Evolutionary conservation across 495 filamentous ascomycete genomes (phyloP).

Genomic region (Baudoinia panamericana): DNA sequence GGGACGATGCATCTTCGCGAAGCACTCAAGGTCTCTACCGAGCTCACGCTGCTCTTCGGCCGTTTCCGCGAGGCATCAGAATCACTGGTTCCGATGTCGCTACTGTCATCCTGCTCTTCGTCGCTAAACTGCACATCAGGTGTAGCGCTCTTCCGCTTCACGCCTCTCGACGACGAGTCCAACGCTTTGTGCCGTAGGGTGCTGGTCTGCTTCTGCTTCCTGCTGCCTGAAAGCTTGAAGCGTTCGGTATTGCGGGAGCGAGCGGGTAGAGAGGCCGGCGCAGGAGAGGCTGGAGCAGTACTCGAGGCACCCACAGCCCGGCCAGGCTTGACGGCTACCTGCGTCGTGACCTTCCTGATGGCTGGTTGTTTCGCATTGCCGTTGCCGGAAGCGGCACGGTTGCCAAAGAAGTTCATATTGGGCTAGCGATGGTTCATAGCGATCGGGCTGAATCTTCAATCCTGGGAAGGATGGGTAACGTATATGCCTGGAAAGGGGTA

Average conservation of each 20-base stretch:
- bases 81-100: conserved; percentile 11
- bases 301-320: too few relatives aligned
- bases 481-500: too few relatives aligned
- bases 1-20: conserved; percentile 5
- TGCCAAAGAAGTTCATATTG: conserved; percentile 8
- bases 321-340: conserved; percentile 6
- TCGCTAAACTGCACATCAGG: conserved; percentile 13
- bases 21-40: conserved; percentile 4
- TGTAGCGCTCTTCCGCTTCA: conserved; percentile 19
- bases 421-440: conserved; percentile 4
- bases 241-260: conserved; percentile 5
- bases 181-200: background rate
- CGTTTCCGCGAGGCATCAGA: conserved; percentile 18
- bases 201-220: background rate
- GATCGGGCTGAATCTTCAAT: too few relatives aligned
- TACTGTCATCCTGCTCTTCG: conserved; percentile 13
- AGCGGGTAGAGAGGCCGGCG: background rate
- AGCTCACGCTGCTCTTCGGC: conserved; percentile 19
- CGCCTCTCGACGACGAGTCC: background rate
- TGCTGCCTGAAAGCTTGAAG: conserved; percentile 7
- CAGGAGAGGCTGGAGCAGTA: background rate
- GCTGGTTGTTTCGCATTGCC: conserved; percentile 8
- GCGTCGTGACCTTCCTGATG: conserved; percentile 1
- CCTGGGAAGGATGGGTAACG: too few relatives aligned
- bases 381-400: conserved; percentile 1